A percentile compares a stretch with the other conserved stretches of the same genome.
Evolutionary conservation across 75 land plant species (phyloP).

Genomic region (Selaginella tamariscina): DNA sequence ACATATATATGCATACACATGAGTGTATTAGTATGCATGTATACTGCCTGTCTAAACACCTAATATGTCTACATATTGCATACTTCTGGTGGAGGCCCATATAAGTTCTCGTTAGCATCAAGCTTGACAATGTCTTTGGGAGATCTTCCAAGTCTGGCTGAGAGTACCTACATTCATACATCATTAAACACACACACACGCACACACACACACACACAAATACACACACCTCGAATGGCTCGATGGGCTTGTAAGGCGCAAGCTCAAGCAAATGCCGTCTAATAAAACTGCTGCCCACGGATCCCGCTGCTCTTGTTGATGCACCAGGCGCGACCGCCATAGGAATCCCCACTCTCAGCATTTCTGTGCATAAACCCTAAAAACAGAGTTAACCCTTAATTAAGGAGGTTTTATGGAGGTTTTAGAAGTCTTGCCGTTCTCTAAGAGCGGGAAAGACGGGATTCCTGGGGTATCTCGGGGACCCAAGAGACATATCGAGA

Average conservation of each 20-base stretch:
- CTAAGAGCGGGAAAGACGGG: too few relatives aligned
- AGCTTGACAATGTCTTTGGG: conserved; percentile 92
- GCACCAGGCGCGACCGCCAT: neutral
- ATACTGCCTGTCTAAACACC: too few relatives aligned
- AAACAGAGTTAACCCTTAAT: too few relatives aligned
- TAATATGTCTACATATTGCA: conserved; percentile 9
- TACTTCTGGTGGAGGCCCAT: conserved; percentile 99
- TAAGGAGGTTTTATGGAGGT: too few relatives aligned
- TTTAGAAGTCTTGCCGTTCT: too few relatives aligned
- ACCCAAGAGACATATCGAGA: too few relatives aligned
- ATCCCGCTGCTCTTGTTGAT: neutral
- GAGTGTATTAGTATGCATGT: too few relatives aligned
- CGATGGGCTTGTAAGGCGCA: conserved; percentile 81
- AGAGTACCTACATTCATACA: conserved; percentile 51
- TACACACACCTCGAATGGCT: conserved; percentile 83
- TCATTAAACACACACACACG: neutral
- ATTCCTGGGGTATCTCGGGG: too few relatives aligned
- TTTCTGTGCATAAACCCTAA: neutral
- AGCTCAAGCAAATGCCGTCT: conserved; percentile 62
- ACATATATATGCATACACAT: too few relatives aligned
- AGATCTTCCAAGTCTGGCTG: conserved; percentile 75
- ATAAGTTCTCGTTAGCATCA: conserved; percentile 98
- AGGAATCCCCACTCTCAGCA: neutral
- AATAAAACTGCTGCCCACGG: conserved; percentile 58
- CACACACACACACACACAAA: neutral